Evolutionary conservation across 2,329 filamentous ascomycete species (phyloP), one percentile per base, ranked within the genome.

Genomic region (Alternaria gaisen): DNA sequence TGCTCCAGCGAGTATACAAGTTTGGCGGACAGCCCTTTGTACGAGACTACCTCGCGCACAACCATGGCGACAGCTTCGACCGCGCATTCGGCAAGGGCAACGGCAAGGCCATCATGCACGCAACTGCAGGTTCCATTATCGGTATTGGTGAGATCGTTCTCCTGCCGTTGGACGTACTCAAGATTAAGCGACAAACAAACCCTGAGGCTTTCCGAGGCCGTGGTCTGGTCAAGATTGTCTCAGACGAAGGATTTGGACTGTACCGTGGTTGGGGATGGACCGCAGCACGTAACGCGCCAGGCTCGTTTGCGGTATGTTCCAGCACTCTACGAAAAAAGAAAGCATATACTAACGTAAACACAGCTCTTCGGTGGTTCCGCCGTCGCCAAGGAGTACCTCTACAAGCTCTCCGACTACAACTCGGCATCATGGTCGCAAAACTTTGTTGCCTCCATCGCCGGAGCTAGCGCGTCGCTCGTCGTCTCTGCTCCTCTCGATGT

Each of bases 111-210:
- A 93, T 99, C 73, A 91, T 99, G 91, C 93, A 97, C 83, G 97
- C 95, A 22, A 96, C 93, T 53, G 95, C 95, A 65, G 95, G 95
- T 65, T 94, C 92, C 83, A 78, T 99, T 75, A 96, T 99, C 76
- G 95, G 95, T 73, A 97, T 99, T 73, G 95, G 95, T 77, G 95
- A 99, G 84, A 97, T 99, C 68, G 88, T 99, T 60, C 88, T 99
- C 30, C 87, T 99, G 41, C 95, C 95, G 42, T 88, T 99, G 63
- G 95, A 99, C 73, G 94, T 99, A 40, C 87, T 99, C 66, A 99
- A 99, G 88, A 99, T 99, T 84, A 99, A 99, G 88, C 90, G 95
- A 74, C 95, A 99, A 84, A 99, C 95, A 70, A 99, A 99, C 85
- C 95, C 95, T 41, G 95, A 98, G 77, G 94, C 95, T 36, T 99